Evolutionary conservation across 164 flowering plant genomes (phyloP).

Genomic region (Macadamia integrifolia): DNA sequence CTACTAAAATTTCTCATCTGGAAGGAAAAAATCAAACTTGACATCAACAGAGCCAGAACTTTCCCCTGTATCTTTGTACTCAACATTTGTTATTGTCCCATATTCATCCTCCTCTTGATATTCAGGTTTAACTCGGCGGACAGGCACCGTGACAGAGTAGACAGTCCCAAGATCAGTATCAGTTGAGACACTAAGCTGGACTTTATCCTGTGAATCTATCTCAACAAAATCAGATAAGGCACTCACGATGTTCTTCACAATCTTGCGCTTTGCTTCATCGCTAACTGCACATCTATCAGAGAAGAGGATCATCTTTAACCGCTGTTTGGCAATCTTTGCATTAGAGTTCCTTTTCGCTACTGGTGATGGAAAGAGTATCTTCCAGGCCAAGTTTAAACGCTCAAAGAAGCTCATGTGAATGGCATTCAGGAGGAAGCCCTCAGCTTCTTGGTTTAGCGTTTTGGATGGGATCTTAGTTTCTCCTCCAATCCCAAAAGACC

Average conservation of each 20-base stretch:
- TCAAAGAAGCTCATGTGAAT: slow-evolving; percentile 79
- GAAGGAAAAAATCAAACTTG: slow-evolving; percentile 78
- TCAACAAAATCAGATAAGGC: slow-evolving; percentile 91
- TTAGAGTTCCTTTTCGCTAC: slow-evolving; percentile 52
- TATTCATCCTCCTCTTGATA: slow-evolving; percentile 59
- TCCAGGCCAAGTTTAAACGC: slow-evolving; percentile 89
- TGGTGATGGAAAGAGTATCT: slow-evolving; percentile 72
- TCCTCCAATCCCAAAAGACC: slow-evolving; percentile 28
- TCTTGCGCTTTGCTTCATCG: slow-evolving; percentile 85
- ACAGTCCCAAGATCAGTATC: slow-evolving; percentile 86
- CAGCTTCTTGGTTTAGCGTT: slow-evolving; percentile 52
- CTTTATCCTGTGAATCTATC: slow-evolving; percentile 93
- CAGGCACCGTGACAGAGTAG: slow-evolving; percentile 92
- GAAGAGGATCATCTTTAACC: slow-evolving; percentile 93
- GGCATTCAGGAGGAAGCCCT: slow-evolving; percentile 63
- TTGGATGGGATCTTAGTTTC: slow-evolving; percentile 32
- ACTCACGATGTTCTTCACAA: slow-evolving; percentile 71
- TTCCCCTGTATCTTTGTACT: slow-evolving; percentile 77
- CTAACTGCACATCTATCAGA: slow-evolving; percentile 96
- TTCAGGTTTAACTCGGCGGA: slow-evolving; percentile 76
- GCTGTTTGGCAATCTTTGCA: slow-evolving; percentile 92
- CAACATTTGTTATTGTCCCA: slow-evolving; percentile 60
- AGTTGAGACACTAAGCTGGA: slow-evolving; percentile 79
- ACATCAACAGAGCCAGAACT: slow-evolving; percentile 83
- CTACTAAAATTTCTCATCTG: slow-evolving; percentile 34